These are phyloP conservation scores for Magnusiomyces tetraspermus DNA, from an alignment of 1,139 yeast genomes.

Conservation along the genomic window DNA sequence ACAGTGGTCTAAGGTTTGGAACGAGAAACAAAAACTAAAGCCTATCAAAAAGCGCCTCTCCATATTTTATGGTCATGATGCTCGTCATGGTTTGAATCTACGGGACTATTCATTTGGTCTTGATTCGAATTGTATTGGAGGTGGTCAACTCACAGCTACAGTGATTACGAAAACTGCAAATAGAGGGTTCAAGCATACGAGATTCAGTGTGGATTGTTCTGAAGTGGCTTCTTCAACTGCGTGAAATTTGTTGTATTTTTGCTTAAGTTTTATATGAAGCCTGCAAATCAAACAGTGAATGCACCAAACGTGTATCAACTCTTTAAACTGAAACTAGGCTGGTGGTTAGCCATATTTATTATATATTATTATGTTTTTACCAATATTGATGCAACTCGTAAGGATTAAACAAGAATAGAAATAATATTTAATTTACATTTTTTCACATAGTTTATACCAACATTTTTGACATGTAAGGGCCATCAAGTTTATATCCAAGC, in stretches of 20 bases:
- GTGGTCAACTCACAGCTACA: conserved; percentile 60
- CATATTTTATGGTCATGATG: conserved; percentile 89
- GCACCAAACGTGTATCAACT: too few relatives aligned
- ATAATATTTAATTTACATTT: too few relatives aligned
- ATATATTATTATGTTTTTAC: too few relatives aligned
- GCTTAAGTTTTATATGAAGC: too few relatives aligned
- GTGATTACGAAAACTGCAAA: conserved; percentile 33
- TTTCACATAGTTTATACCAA: too few relatives aligned
- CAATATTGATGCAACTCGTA: too few relatives aligned
- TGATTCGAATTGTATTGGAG: conserved; percentile 75
- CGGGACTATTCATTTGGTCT: conserved; percentile 64
- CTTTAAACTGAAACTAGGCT: too few relatives aligned
- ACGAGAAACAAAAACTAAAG: conserved; percentile 37
- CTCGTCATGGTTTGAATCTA: conserved; percentile 61
- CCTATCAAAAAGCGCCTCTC: conserved; percentile 31
- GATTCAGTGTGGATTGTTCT: conserved; percentile 28
- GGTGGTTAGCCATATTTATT: too few relatives aligned
- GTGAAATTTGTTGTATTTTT: too few relatives aligned
- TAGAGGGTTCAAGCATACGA: conserved; percentile 27
- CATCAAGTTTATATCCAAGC: conserved; percentile 84
- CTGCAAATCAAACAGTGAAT: too few relatives aligned
- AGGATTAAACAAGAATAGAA: too few relatives aligned
- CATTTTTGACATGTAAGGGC: conserved; percentile 88
- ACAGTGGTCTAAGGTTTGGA: conserved; percentile 60
- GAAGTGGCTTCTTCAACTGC: not conserved